These are phyloP conservation scores for Nasturtium officinale DNA, from an alignment of 345 rosid species.

Conservation along the genomic window DNA sequence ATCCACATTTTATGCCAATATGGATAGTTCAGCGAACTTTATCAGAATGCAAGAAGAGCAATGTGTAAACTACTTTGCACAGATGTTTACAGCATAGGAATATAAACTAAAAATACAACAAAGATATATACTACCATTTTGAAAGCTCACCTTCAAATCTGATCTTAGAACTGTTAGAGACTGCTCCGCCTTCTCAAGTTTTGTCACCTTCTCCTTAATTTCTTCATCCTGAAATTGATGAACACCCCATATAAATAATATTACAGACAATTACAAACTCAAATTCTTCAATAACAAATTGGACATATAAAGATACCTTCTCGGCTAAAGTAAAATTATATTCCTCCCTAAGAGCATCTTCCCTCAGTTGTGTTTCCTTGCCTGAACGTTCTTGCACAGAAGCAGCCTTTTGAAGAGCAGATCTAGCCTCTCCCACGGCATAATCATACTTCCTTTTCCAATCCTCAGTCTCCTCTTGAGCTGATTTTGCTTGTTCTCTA, in stretches of 20 bases:
- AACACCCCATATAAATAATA: slow-evolving; percentile 13
- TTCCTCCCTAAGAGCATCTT: slow-evolving; percentile 84
- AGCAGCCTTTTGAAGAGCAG: slow-evolving; percentile 93
- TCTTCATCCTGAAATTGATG: slow-evolving; percentile 74
- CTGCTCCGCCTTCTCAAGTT: slow-evolving; percentile 81
- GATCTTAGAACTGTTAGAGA: slow-evolving; percentile 72
- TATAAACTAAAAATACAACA: slow-evolving; percentile 2
- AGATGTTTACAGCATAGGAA: neutral
- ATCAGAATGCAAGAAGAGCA: slow-evolving; percentile 2
- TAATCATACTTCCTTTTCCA: slow-evolving; percentile 93
- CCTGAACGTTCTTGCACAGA: slow-evolving; percentile 72
- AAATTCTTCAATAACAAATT: neutral
- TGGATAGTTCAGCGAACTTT: slow-evolving; percentile 5
- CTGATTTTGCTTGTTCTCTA: slow-evolving; percentile 78
- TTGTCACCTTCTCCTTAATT: slow-evolving; percentile 64
- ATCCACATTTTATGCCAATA: slow-evolving; percentile 22
- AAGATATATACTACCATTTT: slow-evolving; percentile 2
- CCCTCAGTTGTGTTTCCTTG: slow-evolving; percentile 82
- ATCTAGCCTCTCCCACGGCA: slow-evolving; percentile 85
- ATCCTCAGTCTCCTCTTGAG: slow-evolving; percentile 90
- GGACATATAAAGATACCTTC: slow-evolving; percentile 56
- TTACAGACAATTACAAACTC: neutral
- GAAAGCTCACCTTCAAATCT: slow-evolving; percentile 76
- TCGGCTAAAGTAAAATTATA: slow-evolving; percentile 59
- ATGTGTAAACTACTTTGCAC: neutral